phyloP scores from a whole-genome alignment of 257 asterid genomes.

The Rhazya stricta region DNA sequence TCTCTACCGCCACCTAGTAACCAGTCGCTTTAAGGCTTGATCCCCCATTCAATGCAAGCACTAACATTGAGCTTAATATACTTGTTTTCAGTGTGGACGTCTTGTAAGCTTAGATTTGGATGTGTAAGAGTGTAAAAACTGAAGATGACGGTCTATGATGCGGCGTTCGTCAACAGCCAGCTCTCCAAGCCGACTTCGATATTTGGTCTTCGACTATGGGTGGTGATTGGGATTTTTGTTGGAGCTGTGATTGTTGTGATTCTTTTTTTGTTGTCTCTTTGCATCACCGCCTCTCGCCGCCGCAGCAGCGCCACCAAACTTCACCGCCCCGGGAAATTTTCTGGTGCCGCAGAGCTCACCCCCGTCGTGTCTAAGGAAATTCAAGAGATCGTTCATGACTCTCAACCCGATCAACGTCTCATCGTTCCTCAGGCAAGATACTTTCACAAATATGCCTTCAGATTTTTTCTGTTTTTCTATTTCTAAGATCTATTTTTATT shows the following conservation, averaged over 20 bases:
- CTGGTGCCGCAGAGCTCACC: conserved; percentile 38
- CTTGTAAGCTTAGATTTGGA: background rate
- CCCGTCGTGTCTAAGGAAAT: conserved; percentile 78
- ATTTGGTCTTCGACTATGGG: conserved; percentile 78
- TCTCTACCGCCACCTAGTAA: background rate
- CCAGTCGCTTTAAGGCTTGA: background rate
- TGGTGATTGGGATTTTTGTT: conserved; percentile 73
- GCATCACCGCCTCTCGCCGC: conserved; percentile 79
- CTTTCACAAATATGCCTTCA: background rate
- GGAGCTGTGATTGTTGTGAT: conserved; percentile 80
- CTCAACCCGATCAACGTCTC: conserved; percentile 68
- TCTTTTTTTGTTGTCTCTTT: conserved; percentile 65
- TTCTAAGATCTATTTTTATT: conserved; percentile 3
- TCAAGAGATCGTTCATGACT: conserved; percentile 54
- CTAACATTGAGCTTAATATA: too few species aligned
- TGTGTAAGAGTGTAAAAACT: background rate
- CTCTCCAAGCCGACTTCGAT: conserved; percentile 73
- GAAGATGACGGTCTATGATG: conserved; percentile 62
- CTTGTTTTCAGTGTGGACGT: background rate
- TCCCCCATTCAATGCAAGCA: background rate
- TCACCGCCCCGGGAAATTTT: conserved; percentile 15
- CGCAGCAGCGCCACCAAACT: conserved; percentile 30
- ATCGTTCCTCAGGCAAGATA: conserved; percentile 43
- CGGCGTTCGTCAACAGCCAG: conserved; percentile 54
- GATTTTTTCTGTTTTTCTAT: background rate